A percentile compares a stretch with the other conserved stretches of the same genome.
Conservation (phyloP, 148 eudicot genomes). For the Vaccinium darrowii region DNA sequence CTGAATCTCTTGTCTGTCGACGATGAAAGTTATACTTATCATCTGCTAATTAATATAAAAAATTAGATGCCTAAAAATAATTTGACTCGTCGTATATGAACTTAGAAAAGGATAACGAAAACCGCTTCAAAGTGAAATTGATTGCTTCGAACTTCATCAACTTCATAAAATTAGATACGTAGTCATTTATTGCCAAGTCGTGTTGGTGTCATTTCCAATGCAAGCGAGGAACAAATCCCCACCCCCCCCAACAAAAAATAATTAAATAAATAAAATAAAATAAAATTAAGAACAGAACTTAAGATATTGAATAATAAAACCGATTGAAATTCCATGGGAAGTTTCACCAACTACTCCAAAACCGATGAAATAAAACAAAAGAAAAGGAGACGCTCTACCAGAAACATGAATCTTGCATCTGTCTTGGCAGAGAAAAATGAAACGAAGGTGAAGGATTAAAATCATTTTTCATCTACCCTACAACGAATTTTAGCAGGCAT, state of each 20-base stretch:
- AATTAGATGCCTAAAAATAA: not conserved
- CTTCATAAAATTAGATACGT: not conserved
- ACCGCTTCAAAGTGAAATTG: not conserved
- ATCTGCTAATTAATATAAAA: not conserved
- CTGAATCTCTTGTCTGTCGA: too few species aligned
- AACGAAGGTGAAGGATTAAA: not conserved
- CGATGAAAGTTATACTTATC: too few species aligned
- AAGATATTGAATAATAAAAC: not conserved
- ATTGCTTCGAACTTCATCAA: not conserved
- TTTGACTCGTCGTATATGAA: not conserved
- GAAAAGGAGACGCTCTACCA: too few species aligned
- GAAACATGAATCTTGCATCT: too few species aligned
- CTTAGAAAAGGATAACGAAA: not conserved
- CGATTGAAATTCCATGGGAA: not conserved
- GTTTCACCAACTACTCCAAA: too few species aligned
- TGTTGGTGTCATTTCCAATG: not conserved
- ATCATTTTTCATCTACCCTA: not conserved
- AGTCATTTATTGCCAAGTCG: not conserved
- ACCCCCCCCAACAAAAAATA: too few species aligned
- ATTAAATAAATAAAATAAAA: too few species aligned
- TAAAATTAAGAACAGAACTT: not conserved
- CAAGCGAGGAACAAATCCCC: not conserved
- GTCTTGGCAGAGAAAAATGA: too few species aligned
- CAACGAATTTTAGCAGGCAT: not conserved
- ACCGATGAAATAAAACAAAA: too few species aligned